These are phyloP conservation scores for Clonostachys sp. DNA, from an alignment of 2,329 filamentous ascomycete genomes.

Conservation along the genomic window DNA sequence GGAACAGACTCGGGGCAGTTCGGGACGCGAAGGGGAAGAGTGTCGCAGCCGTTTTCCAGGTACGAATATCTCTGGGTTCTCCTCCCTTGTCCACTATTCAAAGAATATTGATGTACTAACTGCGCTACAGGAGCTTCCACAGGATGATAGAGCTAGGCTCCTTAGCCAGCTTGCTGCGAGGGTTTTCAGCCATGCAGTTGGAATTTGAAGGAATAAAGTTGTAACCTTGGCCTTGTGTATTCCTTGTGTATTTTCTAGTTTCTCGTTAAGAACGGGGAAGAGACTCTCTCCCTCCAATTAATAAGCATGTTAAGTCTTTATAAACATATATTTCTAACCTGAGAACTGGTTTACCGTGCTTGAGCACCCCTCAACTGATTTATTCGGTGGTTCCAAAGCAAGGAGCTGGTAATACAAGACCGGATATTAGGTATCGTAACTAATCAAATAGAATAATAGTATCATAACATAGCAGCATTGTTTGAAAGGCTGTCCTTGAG, in stretches of 20 bases:
- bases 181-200: constrained; percentile 77
- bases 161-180: constrained; percentile 80
- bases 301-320: too few relatives aligned
- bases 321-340: too few relatives aligned
- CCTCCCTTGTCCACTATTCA: background rate
- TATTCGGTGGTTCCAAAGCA: too few relatives aligned
- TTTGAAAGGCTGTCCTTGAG: too few relatives aligned
- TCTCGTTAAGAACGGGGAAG: too few relatives aligned
- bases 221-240: background rate
- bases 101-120: constrained; percentile 3
- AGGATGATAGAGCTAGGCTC: constrained; percentile 74
- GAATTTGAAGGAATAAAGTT: constrained; percentile 26
- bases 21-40: constrained; percentile 91
- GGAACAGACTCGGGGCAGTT: constrained; percentile 85
- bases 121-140: constrained; percentile 65
- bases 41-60: constrained; percentile 83
- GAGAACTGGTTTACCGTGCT: too few relatives aligned
- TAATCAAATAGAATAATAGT: too few relatives aligned
- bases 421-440: too few relatives aligned
- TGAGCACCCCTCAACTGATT: too few relatives aligned
- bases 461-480: too few relatives aligned
- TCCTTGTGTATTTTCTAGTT: background rate
- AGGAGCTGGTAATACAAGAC: too few relatives aligned
- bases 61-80: constrained; percentile 16
- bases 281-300: too few relatives aligned